Conservation (phyloP, 2,329 filamentous ascomycete species). For the Microcyclospora tardicrescens region DNA sequence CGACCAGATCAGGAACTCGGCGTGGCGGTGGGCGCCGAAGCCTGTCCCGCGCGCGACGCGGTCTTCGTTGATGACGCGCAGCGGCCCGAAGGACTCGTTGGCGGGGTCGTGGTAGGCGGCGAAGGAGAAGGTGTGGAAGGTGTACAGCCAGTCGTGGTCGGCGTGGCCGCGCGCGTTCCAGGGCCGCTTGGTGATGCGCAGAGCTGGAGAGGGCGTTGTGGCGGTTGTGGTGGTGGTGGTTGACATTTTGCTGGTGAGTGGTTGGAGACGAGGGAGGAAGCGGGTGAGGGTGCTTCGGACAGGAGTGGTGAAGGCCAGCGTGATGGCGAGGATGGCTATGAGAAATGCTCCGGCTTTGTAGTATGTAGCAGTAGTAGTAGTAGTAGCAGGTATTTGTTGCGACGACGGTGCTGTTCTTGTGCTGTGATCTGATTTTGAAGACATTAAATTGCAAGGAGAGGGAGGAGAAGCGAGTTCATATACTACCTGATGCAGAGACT, state of each 20-base stretch:
- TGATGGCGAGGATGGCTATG: constrained; percentile 28
- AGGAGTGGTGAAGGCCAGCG: constrained; percentile 32
- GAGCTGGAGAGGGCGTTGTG: constrained; percentile 11
- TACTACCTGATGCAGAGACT: no score
- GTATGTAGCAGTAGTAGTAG: constrained; percentile 5
- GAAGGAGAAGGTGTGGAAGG: constrained; percentile 78
- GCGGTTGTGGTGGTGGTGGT: constrained; percentile 21
- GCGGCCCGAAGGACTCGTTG: constrained; percentile 57
- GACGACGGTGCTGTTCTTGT: constrained; percentile 1
- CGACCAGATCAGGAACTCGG: constrained; percentile 80
- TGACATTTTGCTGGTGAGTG: constrained; percentile 24
- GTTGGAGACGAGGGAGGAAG: constrained; percentile 7
- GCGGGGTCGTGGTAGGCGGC: constrained; percentile 55
- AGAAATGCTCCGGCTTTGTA: constrained; percentile 18
- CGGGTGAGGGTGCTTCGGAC: constrained; percentile 26
- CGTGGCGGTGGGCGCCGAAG: constrained; percentile 75
- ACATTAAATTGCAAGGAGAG: constrained; percentile 5
- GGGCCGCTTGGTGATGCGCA: constrained; percentile 60
- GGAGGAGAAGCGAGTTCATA: background rate
- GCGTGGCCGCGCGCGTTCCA: constrained; percentile 61
- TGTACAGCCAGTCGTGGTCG: constrained; percentile 78
- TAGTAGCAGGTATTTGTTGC: constrained; percentile 1
- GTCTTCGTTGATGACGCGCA: constrained; percentile 83
- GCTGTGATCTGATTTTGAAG: constrained; percentile 6
- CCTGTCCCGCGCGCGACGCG: constrained; percentile 60